Conservation (phyloP, 805 yeast species). For the Candida schatavii region DNA sequence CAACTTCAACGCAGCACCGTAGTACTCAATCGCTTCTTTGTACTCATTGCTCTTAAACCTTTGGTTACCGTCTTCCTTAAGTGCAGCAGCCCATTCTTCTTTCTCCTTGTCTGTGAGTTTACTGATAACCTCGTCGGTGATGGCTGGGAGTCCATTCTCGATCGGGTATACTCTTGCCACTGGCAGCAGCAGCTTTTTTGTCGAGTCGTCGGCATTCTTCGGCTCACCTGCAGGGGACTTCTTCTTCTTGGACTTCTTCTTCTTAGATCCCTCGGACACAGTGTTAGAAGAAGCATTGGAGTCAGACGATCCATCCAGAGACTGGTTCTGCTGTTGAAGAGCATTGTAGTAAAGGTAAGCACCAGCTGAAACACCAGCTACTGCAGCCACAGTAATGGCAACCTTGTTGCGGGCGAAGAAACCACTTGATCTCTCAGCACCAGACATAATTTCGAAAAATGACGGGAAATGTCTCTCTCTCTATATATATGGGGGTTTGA, state of each 20-base stretch:
- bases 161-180: conserved; percentile 46
- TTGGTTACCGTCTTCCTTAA: conserved; percentile 88
- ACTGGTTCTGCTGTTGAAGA: conserved; percentile 20
- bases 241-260: conserved; percentile 46
- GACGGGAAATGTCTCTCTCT: neutral
- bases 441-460: neutral
- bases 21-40: conserved; percentile 74
- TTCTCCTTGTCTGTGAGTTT: conserved; percentile 49
- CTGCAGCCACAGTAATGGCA: conserved; percentile 61
- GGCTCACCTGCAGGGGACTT: conserved; percentile 25
- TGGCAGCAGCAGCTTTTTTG: conserved; percentile 8
- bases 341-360: conserved; percentile 55
- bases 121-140: conserved; percentile 46
- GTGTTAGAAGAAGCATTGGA: conserved; percentile 10
- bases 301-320: conserved; percentile 14
- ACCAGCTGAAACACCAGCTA: conserved; percentile 62
- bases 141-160: conserved; percentile 54
- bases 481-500: neutral
- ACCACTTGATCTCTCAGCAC: conserved; percentile 14
- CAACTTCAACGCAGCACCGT: conserved; percentile 72
- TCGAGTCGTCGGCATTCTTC: conserved; percentile 28
- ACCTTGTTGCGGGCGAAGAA: conserved; percentile 55
- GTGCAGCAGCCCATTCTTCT: conserved; percentile 63
- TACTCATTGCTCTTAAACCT: conserved; percentile 69
- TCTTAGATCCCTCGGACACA: conserved; percentile 22